phyloP scores from a whole-genome alignment of 2,329 filamentous ascomycete species.

The Proliferodiscus dingleyae region DNA sequence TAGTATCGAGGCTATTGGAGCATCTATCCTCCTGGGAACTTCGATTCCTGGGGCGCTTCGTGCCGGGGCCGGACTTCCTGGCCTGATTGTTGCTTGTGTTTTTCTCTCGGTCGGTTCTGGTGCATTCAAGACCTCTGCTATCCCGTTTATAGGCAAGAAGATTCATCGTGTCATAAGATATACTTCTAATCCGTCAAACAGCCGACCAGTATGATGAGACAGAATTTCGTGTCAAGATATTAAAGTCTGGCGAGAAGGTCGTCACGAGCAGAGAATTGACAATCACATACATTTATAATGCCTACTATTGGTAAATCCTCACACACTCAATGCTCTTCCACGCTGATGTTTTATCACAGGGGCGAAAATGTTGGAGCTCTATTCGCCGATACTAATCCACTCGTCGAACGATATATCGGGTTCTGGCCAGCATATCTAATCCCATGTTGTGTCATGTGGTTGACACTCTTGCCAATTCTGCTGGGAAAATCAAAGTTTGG shows the following conservation, averaged over 20 bases:
- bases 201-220: constrained; percentile 36
- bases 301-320: constrained; percentile 53
- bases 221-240: constrained; percentile 41
- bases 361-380: constrained; percentile 14
- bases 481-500: constrained; percentile 3
- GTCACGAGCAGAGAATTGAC: constrained; percentile 54
- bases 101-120: constrained; percentile 56
- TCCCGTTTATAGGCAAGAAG: constrained; percentile 44
- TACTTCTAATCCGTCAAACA: constrained; percentile 30
- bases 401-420: constrained; percentile 50
- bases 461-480: constrained; percentile 44
- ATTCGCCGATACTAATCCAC: constrained; percentile 31
- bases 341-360: not conserved
- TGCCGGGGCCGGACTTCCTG: constrained; percentile 46
- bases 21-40: constrained; percentile 49
- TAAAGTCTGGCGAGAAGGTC: constrained; percentile 51
- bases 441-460: constrained; percentile 55
- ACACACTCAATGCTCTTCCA: too few species aligned
- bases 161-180: constrained; percentile 40
- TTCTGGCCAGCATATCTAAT: constrained; percentile 43
- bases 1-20: constrained; percentile 45
- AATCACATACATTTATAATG: constrained; percentile 36
- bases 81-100: constrained; percentile 51
- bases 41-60: constrained; percentile 48
- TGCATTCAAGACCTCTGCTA: constrained; percentile 62